A percentile compares a stretch with the other conserved stretches of the same genome.
phyloP scores from a whole-genome alignment of 805 yeast species.

The Kodamaea jinghongensis region DNA sequence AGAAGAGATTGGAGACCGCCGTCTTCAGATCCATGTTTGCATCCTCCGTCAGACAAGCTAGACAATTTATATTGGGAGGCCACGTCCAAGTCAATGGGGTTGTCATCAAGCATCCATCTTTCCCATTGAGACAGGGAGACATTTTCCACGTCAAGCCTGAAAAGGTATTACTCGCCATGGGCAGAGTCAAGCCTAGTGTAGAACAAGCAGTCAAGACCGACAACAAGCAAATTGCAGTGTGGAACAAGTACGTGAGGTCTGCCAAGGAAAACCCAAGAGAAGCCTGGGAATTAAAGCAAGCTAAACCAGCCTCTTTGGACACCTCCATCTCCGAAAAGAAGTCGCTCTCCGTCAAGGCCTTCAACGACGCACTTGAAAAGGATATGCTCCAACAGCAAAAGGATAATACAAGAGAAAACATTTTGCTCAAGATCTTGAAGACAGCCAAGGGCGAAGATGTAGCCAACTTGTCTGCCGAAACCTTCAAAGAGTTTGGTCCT shows the following conservation, averaged over 20 bases:
- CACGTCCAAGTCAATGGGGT: slow-evolving; percentile 85
- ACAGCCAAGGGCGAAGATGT: slow-evolving; percentile 23
- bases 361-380: slow-evolving; percentile 38
- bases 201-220: slow-evolving; percentile 67
- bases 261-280: slow-evolving; percentile 57
- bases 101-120: slow-evolving; percentile 73
- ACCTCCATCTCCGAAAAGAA: slow-evolving; percentile 15
- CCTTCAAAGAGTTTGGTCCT: slow-evolving; percentile 15
- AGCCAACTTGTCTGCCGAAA: slow-evolving; percentile 18
- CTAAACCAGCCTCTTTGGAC: slow-evolving; percentile 38
- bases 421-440: slow-evolving; percentile 45
- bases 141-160: slow-evolving; percentile 82
- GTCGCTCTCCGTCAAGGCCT: slow-evolving; percentile 19
- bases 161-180: slow-evolving; percentile 80
- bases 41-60: slow-evolving; percentile 88
- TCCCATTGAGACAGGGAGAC: slow-evolving; percentile 78
- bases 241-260: slow-evolving; percentile 68
- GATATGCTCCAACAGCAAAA: slow-evolving; percentile 44
- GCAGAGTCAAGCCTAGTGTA: slow-evolving; percentile 77
- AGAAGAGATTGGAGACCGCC: slow-evolving; percentile 86
- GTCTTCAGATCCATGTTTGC: slow-evolving; percentile 92
- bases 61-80: slow-evolving; percentile 80
- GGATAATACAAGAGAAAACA: slow-evolving; percentile 43
- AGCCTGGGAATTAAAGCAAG: slow-evolving; percentile 51
- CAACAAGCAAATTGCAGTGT: slow-evolving; percentile 64